Percentiles rank a stretch among this genome's conserved stretches.
Conservation (phyloP, 2,329 filamentous ascomycete species). For the Paecilomyces dactylethromorphus region DNA sequence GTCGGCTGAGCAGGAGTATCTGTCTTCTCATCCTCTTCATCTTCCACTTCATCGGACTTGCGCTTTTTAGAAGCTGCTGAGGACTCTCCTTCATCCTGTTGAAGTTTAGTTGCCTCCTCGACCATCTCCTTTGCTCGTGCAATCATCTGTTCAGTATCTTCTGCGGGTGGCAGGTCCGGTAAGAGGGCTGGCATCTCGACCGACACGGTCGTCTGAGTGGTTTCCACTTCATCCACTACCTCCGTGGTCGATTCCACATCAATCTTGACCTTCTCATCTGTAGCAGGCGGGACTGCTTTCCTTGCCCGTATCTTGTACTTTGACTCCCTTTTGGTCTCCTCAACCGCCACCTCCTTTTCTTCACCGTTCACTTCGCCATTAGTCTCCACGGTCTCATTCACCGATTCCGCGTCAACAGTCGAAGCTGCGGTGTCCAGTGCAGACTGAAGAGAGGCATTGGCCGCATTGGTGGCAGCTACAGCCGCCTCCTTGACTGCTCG, state of each 20-base stretch:
- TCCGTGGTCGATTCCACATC: conserved; percentile 61
- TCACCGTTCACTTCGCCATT: conserved; percentile 19
- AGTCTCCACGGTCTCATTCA: conserved; percentile 17
- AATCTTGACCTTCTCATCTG: conserved; percentile 55
- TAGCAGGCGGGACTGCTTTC: conserved; percentile 15
- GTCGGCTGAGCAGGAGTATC: conserved; percentile 39
- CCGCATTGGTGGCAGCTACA: conserved; percentile 42
- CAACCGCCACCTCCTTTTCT: conserved; percentile 15
- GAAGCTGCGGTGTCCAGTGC: conserved; percentile 39
- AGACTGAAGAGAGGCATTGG: conserved; percentile 43
- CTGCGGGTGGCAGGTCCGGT: conserved; percentile 63
- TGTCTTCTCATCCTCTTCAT: conserved; percentile 36
- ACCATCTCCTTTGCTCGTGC: conserved; percentile 86
- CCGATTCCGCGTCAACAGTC: conserved; percentile 17
- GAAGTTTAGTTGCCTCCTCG: conserved; percentile 54
- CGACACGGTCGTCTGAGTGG: conserved; percentile 65
- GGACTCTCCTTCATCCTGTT: conserved; percentile 32
- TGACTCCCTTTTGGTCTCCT: conserved; percentile 10
- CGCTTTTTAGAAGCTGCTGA: conserved; percentile 52
- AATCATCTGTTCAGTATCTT: conserved; percentile 77
- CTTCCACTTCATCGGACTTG: conserved; percentile 63
- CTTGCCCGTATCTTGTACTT: conserved; percentile 8
- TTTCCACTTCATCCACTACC: conserved; percentile 52
- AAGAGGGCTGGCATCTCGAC: conserved; percentile 66
- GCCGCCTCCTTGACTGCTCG: conserved; percentile 44